phyloP scores from a whole-genome alignment of 1,284 basidiomycete genomes.

The Ceratobasidium sp. region DNA sequence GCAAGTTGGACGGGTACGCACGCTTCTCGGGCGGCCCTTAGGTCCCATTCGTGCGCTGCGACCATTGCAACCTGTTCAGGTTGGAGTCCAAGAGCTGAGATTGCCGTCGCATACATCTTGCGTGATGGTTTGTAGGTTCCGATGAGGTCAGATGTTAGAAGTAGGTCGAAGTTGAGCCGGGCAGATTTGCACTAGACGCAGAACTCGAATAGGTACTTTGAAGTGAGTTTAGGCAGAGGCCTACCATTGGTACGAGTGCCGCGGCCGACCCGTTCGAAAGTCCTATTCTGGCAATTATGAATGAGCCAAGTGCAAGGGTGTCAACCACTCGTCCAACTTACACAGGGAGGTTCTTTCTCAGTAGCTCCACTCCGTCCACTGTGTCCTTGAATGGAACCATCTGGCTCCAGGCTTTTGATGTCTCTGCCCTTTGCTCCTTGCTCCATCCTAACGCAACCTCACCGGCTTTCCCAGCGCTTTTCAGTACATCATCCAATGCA shows the following conservation, averaged over 20 bases:
- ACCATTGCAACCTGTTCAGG: conserved; percentile 47
- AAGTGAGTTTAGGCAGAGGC: conserved; percentile 1
- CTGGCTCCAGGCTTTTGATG: conserved; percentile 24
- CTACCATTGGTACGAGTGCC: conserved; percentile 43
- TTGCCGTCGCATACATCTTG: conserved; percentile 46
- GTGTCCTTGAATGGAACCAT: conserved; percentile 41
- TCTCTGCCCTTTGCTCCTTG: conserved; percentile 19
- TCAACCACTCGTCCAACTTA: background rate
- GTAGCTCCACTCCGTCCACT: conserved; percentile 37
- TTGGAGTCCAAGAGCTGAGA: conserved; percentile 42
- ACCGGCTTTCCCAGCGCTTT: conserved; percentile 26
- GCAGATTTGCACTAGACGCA: conserved; percentile 44
- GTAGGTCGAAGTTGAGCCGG: conserved; percentile 44
- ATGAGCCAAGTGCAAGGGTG: background rate
- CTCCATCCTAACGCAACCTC: conserved; percentile 14
- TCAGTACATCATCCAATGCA: conserved; percentile 36
- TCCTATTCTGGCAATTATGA: conserved; percentile 36
- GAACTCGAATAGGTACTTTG: background rate
- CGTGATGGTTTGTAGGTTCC: conserved; percentile 47
- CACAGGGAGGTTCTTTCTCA: conserved; percentile 40
- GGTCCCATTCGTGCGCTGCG: conserved; percentile 47
- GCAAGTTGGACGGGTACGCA: conserved; percentile 39
- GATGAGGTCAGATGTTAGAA: conserved; percentile 46
- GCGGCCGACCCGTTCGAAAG: conserved; percentile 43
- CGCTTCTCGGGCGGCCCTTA: conserved; percentile 45